These are phyloP conservation scores for Lyophyllum shimeji DNA, from an alignment of 768 basidiomycete species.

Conservation along the genomic window DNA sequence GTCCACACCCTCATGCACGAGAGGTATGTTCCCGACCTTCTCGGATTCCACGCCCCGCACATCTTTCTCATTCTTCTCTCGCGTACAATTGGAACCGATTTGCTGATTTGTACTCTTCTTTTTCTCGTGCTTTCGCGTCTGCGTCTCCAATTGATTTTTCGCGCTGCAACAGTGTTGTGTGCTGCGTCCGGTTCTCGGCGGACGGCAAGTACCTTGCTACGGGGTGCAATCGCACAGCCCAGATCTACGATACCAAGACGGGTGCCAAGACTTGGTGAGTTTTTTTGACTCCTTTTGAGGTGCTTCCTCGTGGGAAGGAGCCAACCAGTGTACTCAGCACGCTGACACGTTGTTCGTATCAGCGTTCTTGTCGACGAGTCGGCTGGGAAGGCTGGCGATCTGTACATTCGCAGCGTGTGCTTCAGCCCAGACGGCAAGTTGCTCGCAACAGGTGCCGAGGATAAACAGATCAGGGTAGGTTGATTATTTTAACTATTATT, in stretches of 20 bases:
- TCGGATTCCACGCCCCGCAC: not conserved
- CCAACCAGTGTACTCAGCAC: too few relatives aligned
- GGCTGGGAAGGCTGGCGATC: constrained; percentile 72
- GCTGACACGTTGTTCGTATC: not conserved
- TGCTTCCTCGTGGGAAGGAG: constrained; percentile 8
- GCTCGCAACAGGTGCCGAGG: constrained; percentile 92
- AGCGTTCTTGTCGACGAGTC: constrained; percentile 79
- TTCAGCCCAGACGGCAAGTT: constrained; percentile 88
- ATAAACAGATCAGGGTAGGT: constrained; percentile 80
- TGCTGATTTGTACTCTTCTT: not conserved
- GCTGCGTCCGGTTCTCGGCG: constrained; percentile 92
- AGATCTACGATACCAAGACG: constrained; percentile 92
- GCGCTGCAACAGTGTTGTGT: constrained; percentile 47
- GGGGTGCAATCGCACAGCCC: constrained; percentile 93
- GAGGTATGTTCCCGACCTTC: constrained; percentile 50
- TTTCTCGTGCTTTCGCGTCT: not conserved
- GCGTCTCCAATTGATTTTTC: not conserved
- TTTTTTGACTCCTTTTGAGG: constrained; percentile 5
- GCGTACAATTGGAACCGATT: not conserved
- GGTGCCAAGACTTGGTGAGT: constrained; percentile 82
- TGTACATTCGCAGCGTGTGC: constrained; percentile 91
- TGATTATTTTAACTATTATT: not conserved
- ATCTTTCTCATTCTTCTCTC: not conserved
- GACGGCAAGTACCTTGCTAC: constrained; percentile 94
- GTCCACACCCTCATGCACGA: constrained; percentile 91